phyloP scores from a whole-genome alignment of 768 basidiomycete species.

The Clitopilus passeckerianus region DNA sequence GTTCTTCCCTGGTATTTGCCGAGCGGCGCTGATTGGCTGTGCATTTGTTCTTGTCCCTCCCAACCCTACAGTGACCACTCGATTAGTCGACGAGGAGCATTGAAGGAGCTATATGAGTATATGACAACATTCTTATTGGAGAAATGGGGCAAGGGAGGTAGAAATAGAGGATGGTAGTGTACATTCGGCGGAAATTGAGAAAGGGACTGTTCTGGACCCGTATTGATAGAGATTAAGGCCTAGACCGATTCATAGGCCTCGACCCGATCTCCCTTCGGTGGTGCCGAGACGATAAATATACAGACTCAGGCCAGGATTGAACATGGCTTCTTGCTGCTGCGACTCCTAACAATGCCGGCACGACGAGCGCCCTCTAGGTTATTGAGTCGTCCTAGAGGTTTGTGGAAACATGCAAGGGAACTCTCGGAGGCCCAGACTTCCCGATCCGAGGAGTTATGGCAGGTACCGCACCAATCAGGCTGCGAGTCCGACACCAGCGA shows the following conservation, averaged over 20 bases:
- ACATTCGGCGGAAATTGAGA: not conserved
- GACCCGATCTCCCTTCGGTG: not conserved
- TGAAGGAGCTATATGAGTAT: conserved; percentile 83
- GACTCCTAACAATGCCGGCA: not conserved
- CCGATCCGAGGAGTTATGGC: conserved; percentile 13
- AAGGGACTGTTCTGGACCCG: conserved; percentile 2
- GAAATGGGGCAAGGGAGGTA: conserved; percentile 88
- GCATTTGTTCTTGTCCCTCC: conserved; percentile 7
- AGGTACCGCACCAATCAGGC: conserved; percentile 8
- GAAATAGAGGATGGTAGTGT: conserved; percentile 52
- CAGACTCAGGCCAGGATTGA: conserved; percentile 9
- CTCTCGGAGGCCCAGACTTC: not conserved
- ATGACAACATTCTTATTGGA: conserved; percentile 82
- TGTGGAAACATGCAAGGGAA: conserved; percentile 1
- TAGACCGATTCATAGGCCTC: conserved; percentile 2
- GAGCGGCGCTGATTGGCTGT: conserved; percentile 12
- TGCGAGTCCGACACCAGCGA: conserved; percentile 13
- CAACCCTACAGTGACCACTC: conserved; percentile 62
- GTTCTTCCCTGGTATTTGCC: conserved; percentile 6
- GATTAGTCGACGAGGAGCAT: conserved; percentile 70
- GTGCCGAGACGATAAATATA: conserved; percentile 10
- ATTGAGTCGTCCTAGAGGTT: conserved; percentile 5
- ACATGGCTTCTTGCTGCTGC: not conserved
- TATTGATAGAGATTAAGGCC: conserved; percentile 5
- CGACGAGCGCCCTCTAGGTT: not conserved